These are phyloP conservation scores for Toxoplasma gondii DNA, from an alignment of 169 alveolate species.

Conservation along the genomic window DNA sequence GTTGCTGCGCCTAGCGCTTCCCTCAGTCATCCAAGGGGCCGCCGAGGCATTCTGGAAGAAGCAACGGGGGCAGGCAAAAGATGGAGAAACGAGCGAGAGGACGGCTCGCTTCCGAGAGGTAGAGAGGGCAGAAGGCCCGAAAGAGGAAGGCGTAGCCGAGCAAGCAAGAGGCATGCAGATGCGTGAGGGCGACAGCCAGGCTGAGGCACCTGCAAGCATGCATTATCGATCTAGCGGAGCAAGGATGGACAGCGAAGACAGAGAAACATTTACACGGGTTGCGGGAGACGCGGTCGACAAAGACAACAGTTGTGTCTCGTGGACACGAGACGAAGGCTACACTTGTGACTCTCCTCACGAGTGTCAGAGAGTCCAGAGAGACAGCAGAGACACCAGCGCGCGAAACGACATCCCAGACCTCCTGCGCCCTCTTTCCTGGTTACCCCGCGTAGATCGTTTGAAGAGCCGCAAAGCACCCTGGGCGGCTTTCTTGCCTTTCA, in stretches of 20 bases:
- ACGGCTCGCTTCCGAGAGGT: background rate
- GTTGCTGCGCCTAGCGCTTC: conserved; percentile 52
- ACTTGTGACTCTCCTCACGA: background rate
- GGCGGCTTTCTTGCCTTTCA: background rate
- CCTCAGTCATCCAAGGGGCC: conserved; percentile 40
- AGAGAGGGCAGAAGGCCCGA: background rate
- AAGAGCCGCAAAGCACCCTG: conserved; percentile 4
- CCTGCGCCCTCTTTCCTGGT: conserved; percentile 63
- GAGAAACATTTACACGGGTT: background rate
- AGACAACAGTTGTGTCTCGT: no score
- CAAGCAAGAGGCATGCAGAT: background rate
- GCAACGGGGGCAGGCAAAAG: conserved; percentile 12
- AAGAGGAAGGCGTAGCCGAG: background rate
- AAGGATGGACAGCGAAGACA: background rate
- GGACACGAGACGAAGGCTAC: no score
- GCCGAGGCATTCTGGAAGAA: conserved; percentile 30
- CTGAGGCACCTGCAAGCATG: no score
- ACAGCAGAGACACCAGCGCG: no score
- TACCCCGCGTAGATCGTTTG: conserved; percentile 58
- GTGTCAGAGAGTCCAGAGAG: no score
- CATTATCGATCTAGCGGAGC: no score
- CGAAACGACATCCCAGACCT: background rate
- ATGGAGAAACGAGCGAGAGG: background rate
- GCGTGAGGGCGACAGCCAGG: background rate
- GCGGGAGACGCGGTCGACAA: no score